A percentile compares a stretch with the other conserved stretches of the same genome.
phyloP scores from a whole-genome alignment of 345 rosid genomes.

The Rhodamnia rubescens region DNA sequence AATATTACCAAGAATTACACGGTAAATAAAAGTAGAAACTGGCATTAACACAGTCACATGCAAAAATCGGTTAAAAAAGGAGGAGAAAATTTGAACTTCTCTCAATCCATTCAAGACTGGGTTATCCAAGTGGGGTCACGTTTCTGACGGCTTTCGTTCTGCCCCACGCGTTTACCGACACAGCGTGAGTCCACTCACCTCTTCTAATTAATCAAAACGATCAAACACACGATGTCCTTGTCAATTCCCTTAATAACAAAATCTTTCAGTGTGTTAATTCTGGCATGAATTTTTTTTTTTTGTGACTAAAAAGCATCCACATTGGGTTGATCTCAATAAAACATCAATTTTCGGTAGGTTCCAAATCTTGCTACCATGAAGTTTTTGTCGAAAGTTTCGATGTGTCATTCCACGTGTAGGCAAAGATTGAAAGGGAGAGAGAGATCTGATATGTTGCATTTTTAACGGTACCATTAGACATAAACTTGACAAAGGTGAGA shows the following conservation, averaged over 20 bases:
- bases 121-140: background rate
- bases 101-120: background rate
- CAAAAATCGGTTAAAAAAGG: background rate
- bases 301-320: background rate
- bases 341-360: background rate
- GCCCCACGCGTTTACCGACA: background rate
- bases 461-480: background rate
- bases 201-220: background rate
- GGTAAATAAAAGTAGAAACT: background rate
- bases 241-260: background rate
- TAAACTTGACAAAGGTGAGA: fast-evolving
- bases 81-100: background rate
- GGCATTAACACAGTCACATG: background rate
- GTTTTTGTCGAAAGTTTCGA: background rate
- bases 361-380: background rate
- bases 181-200: background rate
- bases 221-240: background rate
- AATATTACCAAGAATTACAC: background rate
- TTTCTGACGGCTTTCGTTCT: background rate
- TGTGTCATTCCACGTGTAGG: background rate
- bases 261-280: background rate
- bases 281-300: background rate
- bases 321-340: background rate
- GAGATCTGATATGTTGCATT: background rate
- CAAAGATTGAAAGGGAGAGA: background rate